Evolutionary conservation across 2,329 filamentous ascomycete species (phyloP).

Genomic region (Stachybotrys echinatus): DNA sequence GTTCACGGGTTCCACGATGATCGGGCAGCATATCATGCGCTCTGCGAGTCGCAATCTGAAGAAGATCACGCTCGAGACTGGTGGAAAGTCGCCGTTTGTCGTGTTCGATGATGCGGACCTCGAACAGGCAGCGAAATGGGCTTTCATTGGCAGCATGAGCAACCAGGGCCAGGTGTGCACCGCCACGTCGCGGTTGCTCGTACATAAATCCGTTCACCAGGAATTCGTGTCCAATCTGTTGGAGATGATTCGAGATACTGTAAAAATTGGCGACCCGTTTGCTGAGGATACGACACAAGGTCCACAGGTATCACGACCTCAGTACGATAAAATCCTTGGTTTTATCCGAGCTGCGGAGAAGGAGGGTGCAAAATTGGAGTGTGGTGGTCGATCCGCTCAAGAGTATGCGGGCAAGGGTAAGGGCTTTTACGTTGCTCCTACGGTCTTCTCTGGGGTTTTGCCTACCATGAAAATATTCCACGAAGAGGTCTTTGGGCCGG

Average conservation of each 20-base stretch:
- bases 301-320: slow-evolving; percentile 65
- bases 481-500: slow-evolving; percentile 42
- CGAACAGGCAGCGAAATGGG: slow-evolving; percentile 61
- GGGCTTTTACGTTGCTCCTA: slow-evolving; percentile 41
- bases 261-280: slow-evolving; percentile 67
- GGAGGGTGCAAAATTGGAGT: slow-evolving; percentile 62
- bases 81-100: slow-evolving; percentile 58
- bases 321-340: slow-evolving; percentile 64
- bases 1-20: slow-evolving; percentile 71
- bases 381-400: slow-evolving; percentile 44
- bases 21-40: slow-evolving; percentile 72
- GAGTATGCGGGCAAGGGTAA: slow-evolving; percentile 28
- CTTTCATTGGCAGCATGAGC: slow-evolving; percentile 45
- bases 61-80: slow-evolving; percentile 62
- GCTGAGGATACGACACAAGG: slow-evolving; percentile 66
- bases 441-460: slow-evolving; percentile 37
- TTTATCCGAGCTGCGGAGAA: slow-evolving; percentile 66
- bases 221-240: slow-evolving; percentile 60
- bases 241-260: slow-evolving; percentile 50
- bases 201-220: slow-evolving; percentile 56
- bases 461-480: slow-evolving; percentile 37
- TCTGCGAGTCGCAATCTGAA: slow-evolving; percentile 61
- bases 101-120: slow-evolving; percentile 63
- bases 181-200: slow-evolving; percentile 58
- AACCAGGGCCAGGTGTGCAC: slow-evolving; percentile 63